Evolutionary conservation across 1,139 yeast species (phyloP).

Genomic region (Blastobotrys buckinghamii): DNA sequence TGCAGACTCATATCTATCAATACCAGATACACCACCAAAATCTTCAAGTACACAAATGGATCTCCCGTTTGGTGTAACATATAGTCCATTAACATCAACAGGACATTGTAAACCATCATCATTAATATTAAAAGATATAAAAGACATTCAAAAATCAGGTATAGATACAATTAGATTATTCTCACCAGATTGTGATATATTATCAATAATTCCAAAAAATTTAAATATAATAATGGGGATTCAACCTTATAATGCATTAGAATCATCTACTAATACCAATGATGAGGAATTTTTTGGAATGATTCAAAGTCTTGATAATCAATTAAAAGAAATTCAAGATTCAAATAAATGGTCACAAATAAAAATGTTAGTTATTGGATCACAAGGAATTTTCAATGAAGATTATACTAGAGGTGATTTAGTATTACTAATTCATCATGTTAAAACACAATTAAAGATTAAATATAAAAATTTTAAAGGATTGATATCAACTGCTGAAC

Average conservation of each 20-base stretch:
- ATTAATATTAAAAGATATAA: constrained; percentile 56
- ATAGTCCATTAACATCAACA: constrained; percentile 67
- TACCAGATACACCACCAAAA: background rate
- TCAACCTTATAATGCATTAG: constrained; percentile 21
- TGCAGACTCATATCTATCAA: too few relatives aligned
- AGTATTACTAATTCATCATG: constrained; percentile 24
- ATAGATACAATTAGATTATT: constrained; percentile 22
- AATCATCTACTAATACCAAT: background rate
- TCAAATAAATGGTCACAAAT: constrained; percentile 21
- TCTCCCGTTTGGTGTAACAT: constrained; percentile 62
- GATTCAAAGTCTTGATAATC: constrained; percentile 18
- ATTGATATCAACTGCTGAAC: constrained; percentile 25
- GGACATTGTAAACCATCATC: constrained; percentile 66
- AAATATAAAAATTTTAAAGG: constrained; percentile 16
- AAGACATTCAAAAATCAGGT: constrained; percentile 40
- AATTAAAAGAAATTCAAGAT: constrained; percentile 19
- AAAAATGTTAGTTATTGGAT: constrained; percentile 26
- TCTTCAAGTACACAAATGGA: constrained; percentile 16
- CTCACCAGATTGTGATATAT: constrained; percentile 25
- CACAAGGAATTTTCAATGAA: constrained; percentile 26
- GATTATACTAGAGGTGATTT: constrained; percentile 23
- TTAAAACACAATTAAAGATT: constrained; percentile 14
- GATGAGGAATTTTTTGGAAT: constrained; percentile 1
- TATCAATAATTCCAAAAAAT: constrained; percentile 12
- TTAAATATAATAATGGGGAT: constrained; percentile 24